Percentiles rank a stretch among this genome's conserved stretches.
Evolutionary conservation across 2,329 filamentous ascomycete genomes (phyloP).

Genomic region (Dactylonectria macrodidyma): DNA sequence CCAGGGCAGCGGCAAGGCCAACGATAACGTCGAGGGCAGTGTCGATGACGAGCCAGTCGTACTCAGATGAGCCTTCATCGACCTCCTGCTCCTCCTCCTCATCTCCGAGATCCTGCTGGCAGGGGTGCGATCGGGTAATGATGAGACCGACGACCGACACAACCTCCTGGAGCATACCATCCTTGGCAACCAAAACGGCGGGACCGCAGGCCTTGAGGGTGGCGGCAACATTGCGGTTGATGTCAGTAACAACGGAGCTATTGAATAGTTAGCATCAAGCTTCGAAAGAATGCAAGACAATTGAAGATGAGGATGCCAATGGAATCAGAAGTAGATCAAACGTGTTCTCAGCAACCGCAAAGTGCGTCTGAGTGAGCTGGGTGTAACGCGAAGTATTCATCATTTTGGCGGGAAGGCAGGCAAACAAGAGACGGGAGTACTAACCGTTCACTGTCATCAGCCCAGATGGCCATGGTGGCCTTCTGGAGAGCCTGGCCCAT

Average conservation of each 20-base stretch:
- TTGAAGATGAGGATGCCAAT: constrained; percentile 42
- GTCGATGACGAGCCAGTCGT: constrained; percentile 97
- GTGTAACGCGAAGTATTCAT: constrained; percentile 95
- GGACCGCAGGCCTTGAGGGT: constrained; percentile 94
- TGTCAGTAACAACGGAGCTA: constrained; percentile 91
- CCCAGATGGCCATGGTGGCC: constrained; percentile 88
- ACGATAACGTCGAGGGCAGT: constrained; percentile 93
- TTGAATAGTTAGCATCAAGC: constrained; percentile 58
- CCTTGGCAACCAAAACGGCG: constrained; percentile 81
- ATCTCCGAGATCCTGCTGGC: constrained; percentile 90
- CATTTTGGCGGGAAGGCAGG: constrained; percentile 65
- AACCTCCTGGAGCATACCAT: constrained; percentile 79
- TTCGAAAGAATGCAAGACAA: constrained; percentile 38
- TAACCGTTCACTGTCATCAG: constrained; percentile 93
- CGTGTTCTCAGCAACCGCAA: constrained; percentile 91
- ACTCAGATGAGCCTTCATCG: constrained; percentile 87
- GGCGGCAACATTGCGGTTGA: constrained; percentile 93
- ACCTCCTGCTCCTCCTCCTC: constrained; percentile 83
- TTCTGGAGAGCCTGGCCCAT: constrained; percentile 89
- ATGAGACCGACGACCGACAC: constrained; percentile 83
- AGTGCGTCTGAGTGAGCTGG: constrained; percentile 99
- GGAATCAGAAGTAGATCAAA: constrained; percentile 58
- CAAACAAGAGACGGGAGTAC: constrained; percentile 59
- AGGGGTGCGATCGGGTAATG: constrained; percentile 91
- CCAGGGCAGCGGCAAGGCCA: constrained; percentile 86